Evolutionary conservation across 768 basidiomycete species (phyloP), one percentile per base, ranked within the genome.

Genomic region (Daedaleopsis nitida): DNA sequence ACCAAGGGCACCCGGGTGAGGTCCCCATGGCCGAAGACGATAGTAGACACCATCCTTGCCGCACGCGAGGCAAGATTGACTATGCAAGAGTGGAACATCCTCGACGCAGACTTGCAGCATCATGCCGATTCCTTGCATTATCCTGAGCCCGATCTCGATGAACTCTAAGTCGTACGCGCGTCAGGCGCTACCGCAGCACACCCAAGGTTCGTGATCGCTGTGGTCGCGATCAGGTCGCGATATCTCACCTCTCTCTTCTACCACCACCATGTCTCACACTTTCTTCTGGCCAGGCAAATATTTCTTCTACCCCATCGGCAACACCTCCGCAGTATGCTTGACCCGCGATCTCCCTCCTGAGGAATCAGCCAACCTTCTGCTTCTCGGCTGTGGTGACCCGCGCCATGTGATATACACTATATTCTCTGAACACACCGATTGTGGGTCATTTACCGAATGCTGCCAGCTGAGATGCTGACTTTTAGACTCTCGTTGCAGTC

Each of bases 271-370:
- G 83, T 71, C 80, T 4, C 78, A 80, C 52, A 75, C 79, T 3
- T 59, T 81, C 3, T 62, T 72, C n/a, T 81, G 78, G 76, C 80
- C 77, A 3, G 76, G 72, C 12, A 78, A 75, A 62, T 70, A 70
- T 2, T 82, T 77, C 59, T 87, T 85, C 73, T 86, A 86, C 68
- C 80, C 85, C 2, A 73, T 85, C 14, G 86, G 86, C 37, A 86
- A 86, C 66, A 86, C 86, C 0, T 76, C 83, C 5, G 80, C 86
- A 5, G 71, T 81, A 5, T 80, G 74, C 48, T 71, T 87, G 14
- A 80, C 81, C 3, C 72, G 80, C 55, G 74, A 79, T 43, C 67
- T 87, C 6, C 70, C 81, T 58, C 78, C 80, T 0, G 83, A 83
- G 61, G 69, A 77, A 54, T 55, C 70, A n/a, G 83, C 81, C 7